Base-by-base conservation (phyloP, 371 early-diverging fungal genomes). In the Lichtheimia hyalospora region DNA sequence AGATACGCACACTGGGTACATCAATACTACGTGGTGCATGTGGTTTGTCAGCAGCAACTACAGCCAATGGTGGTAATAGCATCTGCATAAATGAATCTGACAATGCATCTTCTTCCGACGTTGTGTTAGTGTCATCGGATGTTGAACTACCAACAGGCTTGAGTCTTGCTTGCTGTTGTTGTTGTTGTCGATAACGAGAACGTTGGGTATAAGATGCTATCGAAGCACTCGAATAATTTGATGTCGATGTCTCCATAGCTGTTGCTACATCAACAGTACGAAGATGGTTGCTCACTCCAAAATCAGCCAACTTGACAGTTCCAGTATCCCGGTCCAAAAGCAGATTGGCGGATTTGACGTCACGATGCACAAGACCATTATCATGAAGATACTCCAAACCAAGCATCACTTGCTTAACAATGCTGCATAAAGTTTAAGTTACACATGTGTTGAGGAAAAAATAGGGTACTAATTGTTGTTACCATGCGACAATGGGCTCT, bases 281-380 rank as follows among this genome's bases (percentile, higher is more conserved):
- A 40, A 74, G 58, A 51, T 70, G 66, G 52, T 69, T 69, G 27
- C 70, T 71, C 20, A 79, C 80, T 25, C 80, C 80, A 63, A 79
- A 79, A 62, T 79, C 80, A n/a, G 77, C 76, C 23, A 79, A 54
- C 40, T 68, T 76, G 6, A 79, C 70, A 20, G 64, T 60, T 1
- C 80, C 80, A 18, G 69, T 67, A 44, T 68, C 87, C 42, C 94
- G 95, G 62, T 90, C 86, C 39, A 99, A 67, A 46, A 98, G 77
- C 44, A 98, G 82, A 73, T 99, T 99, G 68, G 63, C 80, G 81
- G 93, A 89, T 79, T 98, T 98, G 61, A 98, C 92, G 66, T 98
- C 99, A 27, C 99, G 87, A 66, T 98, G 99, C 55, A 98, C 94
- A 53, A 98, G 91, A 13, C 88, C 88, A 43, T 88, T 89, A 52